Conservation (phyloP, 805 yeast genomes). For the Naumovozyma baii region DNA sequence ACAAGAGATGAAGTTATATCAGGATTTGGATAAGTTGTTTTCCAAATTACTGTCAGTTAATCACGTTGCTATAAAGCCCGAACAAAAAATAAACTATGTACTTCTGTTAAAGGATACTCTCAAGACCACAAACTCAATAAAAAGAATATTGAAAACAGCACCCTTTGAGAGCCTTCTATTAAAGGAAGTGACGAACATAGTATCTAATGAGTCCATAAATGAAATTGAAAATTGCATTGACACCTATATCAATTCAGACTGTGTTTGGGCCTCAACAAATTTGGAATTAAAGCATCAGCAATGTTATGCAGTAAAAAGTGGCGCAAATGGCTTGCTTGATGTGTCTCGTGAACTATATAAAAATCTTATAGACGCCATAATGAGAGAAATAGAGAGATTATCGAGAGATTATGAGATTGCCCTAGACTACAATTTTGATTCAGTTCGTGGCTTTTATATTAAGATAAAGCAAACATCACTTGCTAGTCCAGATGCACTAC, state of each 20-base stretch:
- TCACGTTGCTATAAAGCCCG: constrained; percentile 18
- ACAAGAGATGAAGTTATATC: constrained; percentile 20
- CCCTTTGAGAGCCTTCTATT: constrained; percentile 14
- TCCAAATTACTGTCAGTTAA: constrained; percentile 28
- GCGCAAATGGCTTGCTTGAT: constrained; percentile 38
- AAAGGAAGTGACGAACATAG: constrained; percentile 25
- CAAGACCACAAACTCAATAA: constrained; percentile 12
- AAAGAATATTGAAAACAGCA: constrained; percentile 7
- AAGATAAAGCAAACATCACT: constrained; percentile 20
- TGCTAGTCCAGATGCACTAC: constrained; percentile 15
- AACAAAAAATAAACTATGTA: constrained; percentile 35
- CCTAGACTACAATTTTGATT: constrained; percentile 30
- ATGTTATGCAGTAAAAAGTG: constrained; percentile 37
- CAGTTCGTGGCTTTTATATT: constrained; percentile 32
- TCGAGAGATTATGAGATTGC: constrained; percentile 17
- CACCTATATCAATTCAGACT: constrained; percentile 34
- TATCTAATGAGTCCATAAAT: constrained; percentile 18
- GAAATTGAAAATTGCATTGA: constrained; percentile 23
- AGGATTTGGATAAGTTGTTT: constrained; percentile 36
- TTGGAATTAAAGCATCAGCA: constrained; percentile 37
- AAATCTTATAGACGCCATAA: constrained; percentile 31
- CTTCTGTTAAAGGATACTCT: constrained; percentile 34
- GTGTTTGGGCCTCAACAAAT: constrained; percentile 33
- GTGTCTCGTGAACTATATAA: constrained; percentile 36
- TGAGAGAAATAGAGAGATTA: constrained; percentile 20